Base-by-base conservation (phyloP, 1,284 basidiomycete species). In the Moniliophthora roreri region DNA sequence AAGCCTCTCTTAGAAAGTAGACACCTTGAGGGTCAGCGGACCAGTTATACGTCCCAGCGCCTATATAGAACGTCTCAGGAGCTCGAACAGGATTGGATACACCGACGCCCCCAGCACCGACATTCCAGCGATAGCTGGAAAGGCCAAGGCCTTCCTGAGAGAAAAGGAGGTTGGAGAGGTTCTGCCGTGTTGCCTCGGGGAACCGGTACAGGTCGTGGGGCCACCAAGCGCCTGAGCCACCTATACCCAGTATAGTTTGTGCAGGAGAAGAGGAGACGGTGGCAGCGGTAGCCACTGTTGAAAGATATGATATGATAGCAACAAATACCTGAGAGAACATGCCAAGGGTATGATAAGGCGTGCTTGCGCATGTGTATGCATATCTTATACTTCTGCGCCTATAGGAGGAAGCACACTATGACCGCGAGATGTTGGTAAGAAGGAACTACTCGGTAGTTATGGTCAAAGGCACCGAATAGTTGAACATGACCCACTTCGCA, bases 191-290 rank as follows among this genome's bases (percentile, higher is more conserved):
- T 11, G 65, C 60, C 37, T 72, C 69, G 1, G 75, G 74, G 58
- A 74, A 77, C 34, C 69, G 56, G 60, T 65, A 73, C 7, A 76
- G 60, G 54, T 76, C 75, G 50, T 69, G 68, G 5, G 73, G 73
- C 75, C 75, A 76, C 75, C 75, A 77, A 9, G 74, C 75, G 7
- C 75, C 75, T 9, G 71, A 74, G 4, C 73, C 75, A 11, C 56
- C 56, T 18, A 69, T 60, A 15, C 68, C 67, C 24, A 57, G 55
- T 44, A 69, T 62, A 2, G 63, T 63, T 51, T 69, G 68, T n/a
- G 62, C 57, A 3, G 63, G 58, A 3, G 63, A 60, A 1, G 61
- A 57, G 32, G 59, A 60, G 24, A 60, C 47, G 11, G 51, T 49
- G 11, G 59, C 59, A 10, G 38, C 52, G 11, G 28, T 6, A 18